Evolutionary conservation across 495 filamentous ascomycete genomes (phyloP).

Genomic region (Penicillium cosmopolitanum): DNA sequence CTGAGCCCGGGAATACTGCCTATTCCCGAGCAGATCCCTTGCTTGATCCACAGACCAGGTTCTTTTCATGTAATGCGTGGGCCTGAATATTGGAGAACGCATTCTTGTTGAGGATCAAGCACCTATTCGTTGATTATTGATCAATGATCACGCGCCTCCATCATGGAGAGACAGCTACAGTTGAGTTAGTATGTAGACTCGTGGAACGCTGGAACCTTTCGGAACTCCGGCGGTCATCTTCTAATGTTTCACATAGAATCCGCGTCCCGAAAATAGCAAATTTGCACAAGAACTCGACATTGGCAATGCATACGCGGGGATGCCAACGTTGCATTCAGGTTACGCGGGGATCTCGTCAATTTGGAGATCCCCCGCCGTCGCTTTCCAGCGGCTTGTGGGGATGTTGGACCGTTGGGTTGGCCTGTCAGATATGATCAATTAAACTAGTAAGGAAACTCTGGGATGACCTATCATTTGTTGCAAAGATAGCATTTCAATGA

Average conservation of each 20-base stretch:
- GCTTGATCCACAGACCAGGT: conserved; percentile 10
- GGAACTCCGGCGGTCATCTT: conserved; percentile 15
- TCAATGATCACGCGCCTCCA: not conserved
- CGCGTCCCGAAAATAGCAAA: too few species aligned
- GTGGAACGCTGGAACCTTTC: not conserved
- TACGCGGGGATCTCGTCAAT: not conserved
- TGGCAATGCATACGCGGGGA: not conserved
- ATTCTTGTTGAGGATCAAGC: not conserved
- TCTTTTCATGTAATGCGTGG: conserved; percentile 26
- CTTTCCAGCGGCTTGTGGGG: conserved; percentile 5
- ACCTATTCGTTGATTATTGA: not conserved
- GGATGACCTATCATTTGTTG: not conserved
- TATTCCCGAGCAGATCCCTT: conserved; percentile 11
- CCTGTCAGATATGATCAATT: not conserved
- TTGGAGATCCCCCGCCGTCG: not conserved
- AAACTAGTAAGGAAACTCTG: not conserved
- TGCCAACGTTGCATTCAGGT: not conserved
- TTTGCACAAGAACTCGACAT: not conserved
- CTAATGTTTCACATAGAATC: not conserved
- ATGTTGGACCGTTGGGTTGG: not conserved
- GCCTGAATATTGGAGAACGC: conserved; percentile 4
- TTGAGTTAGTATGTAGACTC: not conserved
- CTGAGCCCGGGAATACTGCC: conserved; percentile 13
- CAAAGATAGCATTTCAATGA: not conserved
- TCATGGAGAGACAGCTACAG: not conserved